Evolutionary conservation across 2,329 filamentous ascomycete species (phyloP).

Genomic region (Penicillium sp.): DNA sequence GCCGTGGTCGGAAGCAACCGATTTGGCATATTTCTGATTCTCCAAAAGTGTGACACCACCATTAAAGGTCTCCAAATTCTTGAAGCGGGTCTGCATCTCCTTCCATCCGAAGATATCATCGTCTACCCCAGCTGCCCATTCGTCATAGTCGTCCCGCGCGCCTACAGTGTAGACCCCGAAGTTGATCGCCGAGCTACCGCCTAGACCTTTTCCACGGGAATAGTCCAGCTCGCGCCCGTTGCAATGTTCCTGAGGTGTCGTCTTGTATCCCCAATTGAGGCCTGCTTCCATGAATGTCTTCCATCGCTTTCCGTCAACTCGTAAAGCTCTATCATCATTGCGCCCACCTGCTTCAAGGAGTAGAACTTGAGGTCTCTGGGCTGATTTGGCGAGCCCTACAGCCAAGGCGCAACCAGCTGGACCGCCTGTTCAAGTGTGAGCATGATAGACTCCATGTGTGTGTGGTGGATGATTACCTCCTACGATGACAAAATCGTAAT

Average conservation of each 20-base stretch:
- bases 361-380: constrained; percentile 53
- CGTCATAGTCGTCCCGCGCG: constrained; percentile 59
- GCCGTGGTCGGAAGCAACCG: constrained; percentile 50
- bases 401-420: constrained; percentile 60
- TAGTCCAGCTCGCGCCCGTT: constrained; percentile 49
- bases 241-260: constrained; percentile 47
- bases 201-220: constrained; percentile 52
- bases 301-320: constrained; percentile 57
- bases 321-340: constrained; percentile 49
- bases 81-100: constrained; percentile 51
- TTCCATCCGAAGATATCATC: constrained; percentile 59
- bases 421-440: constrained; percentile 47
- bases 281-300: constrained; percentile 48
- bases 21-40: constrained; percentile 49
- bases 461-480: constrained; percentile 11
- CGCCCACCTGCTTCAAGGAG: constrained; percentile 60
- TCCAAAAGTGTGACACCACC: constrained; percentile 37
- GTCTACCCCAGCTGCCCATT: constrained; percentile 56
- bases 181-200: constrained; percentile 55
- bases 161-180: constrained; percentile 57
- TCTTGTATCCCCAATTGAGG: constrained; percentile 56
- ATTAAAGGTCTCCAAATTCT: constrained; percentile 56
- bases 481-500: constrained; percentile 21
- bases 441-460: neutral
- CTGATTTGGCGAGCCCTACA: constrained; percentile 49